Base-by-base conservation (phyloP, 768 basidiomycete genomes). In the Astraeus odoratus region DNA sequence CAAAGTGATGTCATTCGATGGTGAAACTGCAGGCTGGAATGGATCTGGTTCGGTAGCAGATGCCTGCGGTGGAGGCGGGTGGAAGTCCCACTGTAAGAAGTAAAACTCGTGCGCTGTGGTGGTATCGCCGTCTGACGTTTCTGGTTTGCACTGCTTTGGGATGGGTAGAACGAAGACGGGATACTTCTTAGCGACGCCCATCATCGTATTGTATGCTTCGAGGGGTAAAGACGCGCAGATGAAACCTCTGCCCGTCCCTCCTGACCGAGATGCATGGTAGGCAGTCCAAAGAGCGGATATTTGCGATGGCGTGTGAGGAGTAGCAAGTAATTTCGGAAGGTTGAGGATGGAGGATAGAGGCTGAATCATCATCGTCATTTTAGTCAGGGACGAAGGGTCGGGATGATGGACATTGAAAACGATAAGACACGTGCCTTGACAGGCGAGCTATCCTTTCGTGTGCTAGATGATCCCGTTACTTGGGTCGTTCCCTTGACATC, bases 1-100 rank as follows among this genome's bases (percentile, higher is more conserved):
- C 52, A 78, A 78, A 9, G 62, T 51, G 12, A 58, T 56, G 5
- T 56, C 13, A 5, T 51, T 22, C 55, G 46, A 12, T 49, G 48
- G 25, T 48, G 56, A 16, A 54, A 45, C 25, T 54, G 48, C 59
- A 48, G 67, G 61, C 36, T 67, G 51, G 59, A 80, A 78, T 4
- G 69, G 67, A 55, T 81, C 70, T 24, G 54, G 46, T 31, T 69
- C 65, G 13, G 53, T 58, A n/a, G 69, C 58, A 1, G 71, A 65
- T 5, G 86, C 84, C 4, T 71, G 64, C 1, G 74, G 74, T 0
- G 90, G 89, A 1, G 78, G 66, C 6, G 76, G 78, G 58, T 95
- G 83, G 61, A 95, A 86, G 30, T 75, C 73, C 95, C 96, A 98
- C 63, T 99, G 85, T 48, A 97, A 69, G 57, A 81, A 83, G 63